phyloP scores from a whole-genome alignment of 805 yeast genomes.

The Isabelozyma pseudorhagii region DNA sequence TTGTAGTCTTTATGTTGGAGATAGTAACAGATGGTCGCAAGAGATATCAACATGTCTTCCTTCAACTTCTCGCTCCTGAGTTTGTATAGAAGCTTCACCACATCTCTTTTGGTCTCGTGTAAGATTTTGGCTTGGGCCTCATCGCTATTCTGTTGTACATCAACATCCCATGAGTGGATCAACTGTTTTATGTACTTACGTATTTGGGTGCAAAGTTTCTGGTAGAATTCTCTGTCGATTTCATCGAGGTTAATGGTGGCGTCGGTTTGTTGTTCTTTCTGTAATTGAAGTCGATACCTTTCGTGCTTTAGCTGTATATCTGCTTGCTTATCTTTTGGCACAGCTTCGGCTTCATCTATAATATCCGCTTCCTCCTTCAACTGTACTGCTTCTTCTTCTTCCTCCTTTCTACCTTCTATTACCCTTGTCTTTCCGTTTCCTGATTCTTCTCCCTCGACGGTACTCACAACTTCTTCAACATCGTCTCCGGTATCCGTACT shows the following conservation, averaged over 20 bases:
- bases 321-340: not conserved
- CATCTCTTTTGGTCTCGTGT: conserved; percentile 38
- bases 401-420: too few relatives aligned
- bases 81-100: conserved; percentile 49
- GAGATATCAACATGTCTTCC: conserved; percentile 45
- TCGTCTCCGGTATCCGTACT: too few relatives aligned
- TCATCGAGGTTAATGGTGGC: conserved; percentile 22
- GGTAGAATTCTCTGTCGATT: conserved; percentile 18
- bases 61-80: conserved; percentile 36
- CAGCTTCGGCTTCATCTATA: not conserved
- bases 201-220: conserved; percentile 35
- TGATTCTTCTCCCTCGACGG: too few relatives aligned
- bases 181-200: conserved; percentile 48
- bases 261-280: conserved; percentile 18
- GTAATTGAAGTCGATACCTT: conserved; percentile 22
- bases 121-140: conserved; percentile 11
- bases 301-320: conserved; percentile 5
- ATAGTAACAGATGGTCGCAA: conserved; percentile 58
- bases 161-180: conserved; percentile 41
- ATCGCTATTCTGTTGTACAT: conserved; percentile 6
- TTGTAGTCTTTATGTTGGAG: conserved; percentile 52
- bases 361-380: not conserved
- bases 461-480: too few relatives aligned
- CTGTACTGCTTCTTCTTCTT: too few relatives aligned
- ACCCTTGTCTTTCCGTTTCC: too few relatives aligned